phyloP scores from a whole-genome alignment of 1,284 basidiomycete species.

The Cryptococcus wingfieldii region DNA sequence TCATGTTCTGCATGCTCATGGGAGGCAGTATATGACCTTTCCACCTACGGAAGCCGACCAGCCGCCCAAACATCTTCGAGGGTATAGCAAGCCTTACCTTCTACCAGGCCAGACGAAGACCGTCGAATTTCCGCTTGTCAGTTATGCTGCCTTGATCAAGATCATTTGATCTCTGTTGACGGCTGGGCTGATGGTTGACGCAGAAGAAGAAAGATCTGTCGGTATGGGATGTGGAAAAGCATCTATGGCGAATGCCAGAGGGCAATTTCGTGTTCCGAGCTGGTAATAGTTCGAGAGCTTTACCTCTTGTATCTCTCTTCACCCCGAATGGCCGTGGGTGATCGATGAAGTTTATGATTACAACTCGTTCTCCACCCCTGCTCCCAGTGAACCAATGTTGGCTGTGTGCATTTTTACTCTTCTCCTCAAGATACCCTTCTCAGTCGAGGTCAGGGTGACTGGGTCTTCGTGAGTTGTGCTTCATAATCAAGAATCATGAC shows the following conservation, averaged over 20 bases:
- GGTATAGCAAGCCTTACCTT: constrained; percentile 45
- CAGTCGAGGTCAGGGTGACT: too few species aligned
- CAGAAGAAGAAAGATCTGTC: constrained; percentile 50
- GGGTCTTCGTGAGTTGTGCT: too few species aligned
- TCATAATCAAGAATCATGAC: too few species aligned
- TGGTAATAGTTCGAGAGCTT: constrained; percentile 41
- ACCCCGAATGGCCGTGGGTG: too few species aligned
- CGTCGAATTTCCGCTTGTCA: constrained; percentile 44
- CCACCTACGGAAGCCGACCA: constrained; percentile 42
- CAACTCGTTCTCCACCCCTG: too few species aligned
- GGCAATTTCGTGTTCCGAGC: constrained; percentile 42
- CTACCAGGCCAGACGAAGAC: constrained; percentile 32
- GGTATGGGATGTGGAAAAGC: constrained; percentile 47
- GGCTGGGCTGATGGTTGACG: background rate
- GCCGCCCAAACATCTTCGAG: constrained; percentile 44
- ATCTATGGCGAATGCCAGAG: constrained; percentile 45
- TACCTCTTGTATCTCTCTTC: too few species aligned
- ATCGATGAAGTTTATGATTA: too few species aligned
- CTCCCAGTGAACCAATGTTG: too few species aligned
- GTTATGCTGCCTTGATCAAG: constrained; percentile 2
- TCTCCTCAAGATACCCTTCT: too few species aligned
- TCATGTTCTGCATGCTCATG: too few species aligned
- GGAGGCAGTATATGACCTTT: constrained; percentile 46
- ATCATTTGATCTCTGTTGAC: too few species aligned
- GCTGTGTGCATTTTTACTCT: too few species aligned